Percentiles rank a stretch among this genome's conserved stretches.
Conservation (phyloP, 2,329 filamentous ascomycete species). For the Knufia petricola region DNA sequence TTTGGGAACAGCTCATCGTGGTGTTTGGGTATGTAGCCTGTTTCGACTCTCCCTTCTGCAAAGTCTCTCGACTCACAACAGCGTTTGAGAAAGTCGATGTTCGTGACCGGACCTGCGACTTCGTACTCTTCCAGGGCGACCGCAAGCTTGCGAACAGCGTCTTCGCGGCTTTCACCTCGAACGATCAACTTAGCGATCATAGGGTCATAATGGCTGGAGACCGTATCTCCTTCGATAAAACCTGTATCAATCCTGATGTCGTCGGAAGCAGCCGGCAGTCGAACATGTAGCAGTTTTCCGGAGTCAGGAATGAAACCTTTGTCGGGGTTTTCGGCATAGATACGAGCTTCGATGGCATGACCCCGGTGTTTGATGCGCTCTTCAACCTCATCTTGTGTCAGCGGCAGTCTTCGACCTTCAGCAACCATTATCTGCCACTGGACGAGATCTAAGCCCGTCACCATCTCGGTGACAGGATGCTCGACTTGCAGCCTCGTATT, state of each 20-base stretch:
- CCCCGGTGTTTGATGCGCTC: constrained; percentile 62
- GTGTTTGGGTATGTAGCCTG: constrained; percentile 90
- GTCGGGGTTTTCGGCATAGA: constrained; percentile 92
- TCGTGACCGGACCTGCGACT: constrained; percentile 84
- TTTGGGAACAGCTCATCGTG: constrained; percentile 65
- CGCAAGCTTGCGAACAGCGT: constrained; percentile 72
- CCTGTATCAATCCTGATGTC: constrained; percentile 88
- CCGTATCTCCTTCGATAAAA: constrained; percentile 81
- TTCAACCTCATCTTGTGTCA: constrained; percentile 57
- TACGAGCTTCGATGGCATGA: constrained; percentile 87
- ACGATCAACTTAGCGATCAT: constrained; percentile 99
- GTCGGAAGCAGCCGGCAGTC: constrained; percentile 54
- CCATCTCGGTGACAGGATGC: constrained; percentile 83
- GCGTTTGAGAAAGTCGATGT: constrained; percentile 91
- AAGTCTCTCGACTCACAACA: constrained; percentile 76
- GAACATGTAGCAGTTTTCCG: constrained; percentile 73
- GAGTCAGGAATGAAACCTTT: constrained; percentile 91
- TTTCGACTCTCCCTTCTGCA: constrained; percentile 80
- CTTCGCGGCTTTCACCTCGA: constrained; percentile 64
- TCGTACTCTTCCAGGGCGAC: constrained; percentile 80
- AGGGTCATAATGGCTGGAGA: constrained; percentile 91
- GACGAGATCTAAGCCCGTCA: constrained; percentile 69
- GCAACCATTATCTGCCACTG: constrained; percentile 92
- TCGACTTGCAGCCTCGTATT: constrained; percentile 86
- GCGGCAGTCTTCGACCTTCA: constrained; percentile 55